Evolutionary conservation across 176 grass and related monocot species (phyloP), one percentile per base, ranked within the genome.

Genomic region (Cenchrus americanus): DNA sequence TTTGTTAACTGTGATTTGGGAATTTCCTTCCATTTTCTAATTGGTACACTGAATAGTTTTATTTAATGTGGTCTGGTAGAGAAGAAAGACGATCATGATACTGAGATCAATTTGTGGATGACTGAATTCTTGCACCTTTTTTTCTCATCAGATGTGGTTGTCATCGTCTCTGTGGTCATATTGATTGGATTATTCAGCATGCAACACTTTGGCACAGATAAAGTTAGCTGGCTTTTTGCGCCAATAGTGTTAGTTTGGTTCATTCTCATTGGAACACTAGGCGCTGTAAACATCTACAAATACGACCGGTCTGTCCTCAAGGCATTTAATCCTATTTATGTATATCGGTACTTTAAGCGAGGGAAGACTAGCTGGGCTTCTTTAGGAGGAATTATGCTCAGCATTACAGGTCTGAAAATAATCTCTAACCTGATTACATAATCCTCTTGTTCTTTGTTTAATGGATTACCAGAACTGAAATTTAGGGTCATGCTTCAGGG

Each of bases 351-450:
- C 62, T 90, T 97, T 26, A 94, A 85, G 47, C 48, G 86, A 51
- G 88, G 90, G 41, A 92, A 57, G 42, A 65, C 3, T 61, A 87
- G 87, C n/a, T 97, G 94, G 94, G 68, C 83, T 68, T 97, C 94
- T 15, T 83, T 97, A 60, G 94, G 94, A 65, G 94, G 94, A 86
- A 94, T 97, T 75, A 86, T 97, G 83, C 94, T 97, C 37, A 92
- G 94, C 78, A 94, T 94, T 85, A 97, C 92, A 92, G 94, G 92
- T 92, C 27, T 8, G 24, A 77, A 44, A 6, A 37, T 2, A 37
- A 37, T 37, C 14, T 30, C 51, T 80, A 77, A 15, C 58, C 18
- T 75, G 18, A 10, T 61, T 66, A 82, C 32, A 57, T 54, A 13
- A n/a, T 61, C 11, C 76, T 6, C 41, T 90, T 59, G 1, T 49